Base-by-base conservation (phyloP, 192 early-diverging fungal species). In the Radiomyces spectabilis region DNA sequence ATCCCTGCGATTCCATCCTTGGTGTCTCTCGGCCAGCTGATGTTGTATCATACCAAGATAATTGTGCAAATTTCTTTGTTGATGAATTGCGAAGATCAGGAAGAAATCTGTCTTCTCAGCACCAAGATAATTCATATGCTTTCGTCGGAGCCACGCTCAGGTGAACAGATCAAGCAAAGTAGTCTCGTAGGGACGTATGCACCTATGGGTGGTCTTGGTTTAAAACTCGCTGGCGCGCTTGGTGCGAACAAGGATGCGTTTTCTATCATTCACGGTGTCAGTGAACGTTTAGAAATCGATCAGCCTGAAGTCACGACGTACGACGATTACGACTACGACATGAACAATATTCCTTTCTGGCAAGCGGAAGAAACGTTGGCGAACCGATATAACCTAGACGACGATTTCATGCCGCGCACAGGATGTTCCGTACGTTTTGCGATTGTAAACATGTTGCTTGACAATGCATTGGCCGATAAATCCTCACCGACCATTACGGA, bases 371-470 rank as follows among this genome's bases (percentile, higher is more conserved):
- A 19, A 33, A 68, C 51, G 42, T 58, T 45, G 48, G 69, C 32
- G 18, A 65, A 73, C 12, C 8, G 29, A n/a, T 45, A 53, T 27
- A 41, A 34, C 3, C 53, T 37, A 6, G 35, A 34, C 26, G 58
- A 51, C 10, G 27, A 30, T 21, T 24, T 19, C 18, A 24, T 25
- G 8, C 41, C 26, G 16, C 35, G 26, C 21, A 33, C 41, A 1
- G 15, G 35, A 1, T 44, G 33, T 4, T 68, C 83, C 26, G 76
- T 95, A 21, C 85, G 89, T 0, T 69, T 92, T 34, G 86, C 91
- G 5, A 88, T 96, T 35, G 66, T 97, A 39, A 87, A 95, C 41
- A 65, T 97, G 49, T 68, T 98, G 35, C 61, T 96, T 12, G 78
- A 79, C 15, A 97, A 94, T 64, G 46, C 91, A 7, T 55, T 64